phyloP scores from a whole-genome alignment of 345 rosid species.

The Isatis tinctoria region DNA sequence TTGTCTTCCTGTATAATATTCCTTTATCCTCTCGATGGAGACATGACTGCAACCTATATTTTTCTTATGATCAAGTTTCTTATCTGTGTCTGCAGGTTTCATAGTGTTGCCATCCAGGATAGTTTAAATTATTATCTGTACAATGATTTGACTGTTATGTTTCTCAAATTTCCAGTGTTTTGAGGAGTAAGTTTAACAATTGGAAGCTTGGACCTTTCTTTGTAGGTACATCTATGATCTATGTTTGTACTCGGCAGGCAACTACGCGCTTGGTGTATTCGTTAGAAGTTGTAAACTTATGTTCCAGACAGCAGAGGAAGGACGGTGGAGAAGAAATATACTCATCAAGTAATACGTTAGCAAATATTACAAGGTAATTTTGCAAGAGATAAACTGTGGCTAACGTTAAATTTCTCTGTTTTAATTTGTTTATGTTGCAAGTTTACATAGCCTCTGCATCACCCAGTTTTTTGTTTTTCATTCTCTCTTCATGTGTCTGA shows the following conservation, averaged over 20 bases:
- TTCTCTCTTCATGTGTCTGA: neutral
- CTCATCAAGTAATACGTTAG: neutral
- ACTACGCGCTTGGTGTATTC: neutral
- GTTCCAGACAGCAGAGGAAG: neutral
- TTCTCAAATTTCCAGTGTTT: neutral
- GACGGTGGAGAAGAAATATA: neutral
- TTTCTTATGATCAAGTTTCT: neutral
- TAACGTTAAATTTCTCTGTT: neutral
- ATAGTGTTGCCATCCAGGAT: neutral
- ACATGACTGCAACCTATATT: neutral
- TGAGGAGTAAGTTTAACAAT: constrained; percentile 11
- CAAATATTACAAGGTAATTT: neutral
- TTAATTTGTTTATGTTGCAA: neutral
- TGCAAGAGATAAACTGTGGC: neutral
- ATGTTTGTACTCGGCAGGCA: neutral
- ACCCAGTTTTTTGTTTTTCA: neutral
- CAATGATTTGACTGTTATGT: neutral
- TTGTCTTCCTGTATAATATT: neutral
- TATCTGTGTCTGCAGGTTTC: constrained; percentile 23
- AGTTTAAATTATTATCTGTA: neutral
- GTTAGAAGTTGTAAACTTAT: no score
- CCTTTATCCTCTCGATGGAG: neutral
- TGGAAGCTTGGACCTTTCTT: neutral
- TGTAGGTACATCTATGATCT: constrained; percentile 1
- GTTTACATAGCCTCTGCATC: neutral